These are phyloP conservation scores for Sindora glabra DNA, from an alignment of 306 rosid genomes.

Conservation along the genomic window DNA sequence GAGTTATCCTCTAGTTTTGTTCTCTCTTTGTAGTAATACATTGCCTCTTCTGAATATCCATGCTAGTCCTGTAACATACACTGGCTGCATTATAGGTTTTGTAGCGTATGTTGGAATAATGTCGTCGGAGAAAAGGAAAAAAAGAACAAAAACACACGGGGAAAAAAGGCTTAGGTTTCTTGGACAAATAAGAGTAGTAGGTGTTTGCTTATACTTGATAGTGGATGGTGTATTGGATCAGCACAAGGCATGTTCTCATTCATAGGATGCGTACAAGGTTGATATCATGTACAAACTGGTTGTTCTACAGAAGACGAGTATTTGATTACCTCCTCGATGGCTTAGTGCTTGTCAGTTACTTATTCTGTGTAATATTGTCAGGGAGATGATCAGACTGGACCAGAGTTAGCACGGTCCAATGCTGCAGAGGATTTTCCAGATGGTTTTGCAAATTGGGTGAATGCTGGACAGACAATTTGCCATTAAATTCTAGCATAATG, in stretches of 20 bases:
- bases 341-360: not conserved
- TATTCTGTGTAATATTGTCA: constrained; percentile 12
- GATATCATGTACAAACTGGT: not conserved
- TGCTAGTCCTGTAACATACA: no score
- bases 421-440: constrained; percentile 70
- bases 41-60: no score
- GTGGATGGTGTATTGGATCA: not conserved
- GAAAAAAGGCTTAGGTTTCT: not conserved
- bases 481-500: constrained; percentile 41
- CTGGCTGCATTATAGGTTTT: not conserved
- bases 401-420: constrained; percentile 33
- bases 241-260: not conserved
- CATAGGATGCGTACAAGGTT: not conserved
- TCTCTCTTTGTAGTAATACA: no score
- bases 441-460: constrained; percentile 80
- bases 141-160: no score
- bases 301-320: not conserved
- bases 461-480: constrained; percentile 72
- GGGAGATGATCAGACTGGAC: constrained; percentile 50
- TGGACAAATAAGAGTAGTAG: not conserved
- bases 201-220: not conserved
- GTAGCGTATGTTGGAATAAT: not conserved
- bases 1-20: no score
- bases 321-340: not conserved
- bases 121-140: no score